Base-by-base conservation (phyloP, 1,284 basidiomycete genomes). In the Cystobasidium pallidum region DNA sequence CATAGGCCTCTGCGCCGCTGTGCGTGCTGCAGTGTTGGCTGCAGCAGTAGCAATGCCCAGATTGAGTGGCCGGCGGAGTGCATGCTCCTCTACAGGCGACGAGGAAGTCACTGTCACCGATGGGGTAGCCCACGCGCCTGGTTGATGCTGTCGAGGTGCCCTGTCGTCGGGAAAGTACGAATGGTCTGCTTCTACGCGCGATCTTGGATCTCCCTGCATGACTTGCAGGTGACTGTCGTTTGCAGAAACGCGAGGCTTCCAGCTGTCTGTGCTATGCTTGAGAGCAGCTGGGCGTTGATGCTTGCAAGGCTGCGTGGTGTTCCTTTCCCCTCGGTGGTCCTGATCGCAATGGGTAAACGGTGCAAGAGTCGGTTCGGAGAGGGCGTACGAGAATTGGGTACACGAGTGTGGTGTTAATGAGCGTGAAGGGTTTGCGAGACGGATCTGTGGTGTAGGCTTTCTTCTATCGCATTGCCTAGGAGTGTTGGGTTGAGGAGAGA, bases 401-500 rank as follows among this genome's bases (percentile, higher is more conserved):
- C 41, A 45, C 24, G 51, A 58, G 54, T 45, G 66, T 47, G 66
- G 51, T 52, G 15, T 43, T 11, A 47, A 54, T 28, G 26, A 39
- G 51, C 28, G 76, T 76, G 0, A 79, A 79, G 4, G 79, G 76
- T 19, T 76, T 72, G 15, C 45, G 26, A 6, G 76, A 74, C 13
- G 78, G 70, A 0, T 75, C 43, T 39, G 36, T 13, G 36, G 6
- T 39, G 36, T 39, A 39, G 7, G 6, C 13, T 13, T 39, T 13
- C 36, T 39, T 39, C 36, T 45, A 45, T 45, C n/a, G 11, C 43
- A 45, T 17, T 45, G 43, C 3, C 15, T 17, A 3, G 77, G 19
- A 58, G 11, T n/a, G 70, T 51, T 0, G 78, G 75, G 1, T 73
- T 70, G 26, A 80, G 75, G 55, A 77, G 75, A 15, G 79, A 77